Evolutionary conservation across 2,329 filamentous ascomycete genomes (phyloP).

Genomic region (Talaromyces sp.): DNA sequence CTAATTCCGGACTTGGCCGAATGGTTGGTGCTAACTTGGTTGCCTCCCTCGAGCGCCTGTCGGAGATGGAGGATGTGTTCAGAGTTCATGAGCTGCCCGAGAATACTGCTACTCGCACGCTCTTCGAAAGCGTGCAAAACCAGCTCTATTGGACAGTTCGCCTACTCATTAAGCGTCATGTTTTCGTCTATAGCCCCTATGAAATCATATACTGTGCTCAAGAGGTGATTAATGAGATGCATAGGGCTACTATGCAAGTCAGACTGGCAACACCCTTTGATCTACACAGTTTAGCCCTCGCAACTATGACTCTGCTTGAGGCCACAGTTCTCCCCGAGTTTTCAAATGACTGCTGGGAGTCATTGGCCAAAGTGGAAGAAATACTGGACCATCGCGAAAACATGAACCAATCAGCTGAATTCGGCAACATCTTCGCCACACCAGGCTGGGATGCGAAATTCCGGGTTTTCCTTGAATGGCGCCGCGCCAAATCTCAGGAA

Average conservation of each 20-base stretch:
- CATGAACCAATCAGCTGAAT: conserved; percentile 34
- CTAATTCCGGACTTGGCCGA: conserved; percentile 39
- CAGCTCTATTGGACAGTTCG: conserved; percentile 48
- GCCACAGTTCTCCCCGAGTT: conserved; percentile 44
- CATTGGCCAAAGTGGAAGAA: conserved; percentile 55
- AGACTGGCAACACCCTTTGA: conserved; percentile 44
- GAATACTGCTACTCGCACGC: conserved; percentile 27
- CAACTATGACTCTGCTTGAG: conserved; percentile 47
- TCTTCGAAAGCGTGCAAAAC: conserved; percentile 41
- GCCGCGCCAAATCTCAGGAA: conserved; percentile 38
- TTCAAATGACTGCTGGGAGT: conserved; percentile 42
- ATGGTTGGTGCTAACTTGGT: conserved; percentile 40
- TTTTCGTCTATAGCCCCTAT: conserved; percentile 45
- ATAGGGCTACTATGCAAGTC: conserved; percentile 35
- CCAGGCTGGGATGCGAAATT: conserved; percentile 46
- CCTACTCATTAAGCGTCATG: conserved; percentile 46
- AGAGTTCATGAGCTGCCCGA: conserved; percentile 30
- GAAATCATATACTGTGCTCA: conserved; percentile 46
- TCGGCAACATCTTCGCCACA: conserved; percentile 43
- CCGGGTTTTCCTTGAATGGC: conserved; percentile 43
- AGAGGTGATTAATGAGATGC: conserved; percentile 44
- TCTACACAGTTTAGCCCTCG: conserved; percentile 44
- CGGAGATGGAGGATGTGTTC: conserved; percentile 39
- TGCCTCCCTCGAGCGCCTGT: conserved; percentile 42
- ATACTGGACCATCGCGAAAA: conserved; percentile 51